Base-by-base conservation (phyloP, 2,329 filamentous ascomycete species). In the Diaporthe sp. region DNA sequence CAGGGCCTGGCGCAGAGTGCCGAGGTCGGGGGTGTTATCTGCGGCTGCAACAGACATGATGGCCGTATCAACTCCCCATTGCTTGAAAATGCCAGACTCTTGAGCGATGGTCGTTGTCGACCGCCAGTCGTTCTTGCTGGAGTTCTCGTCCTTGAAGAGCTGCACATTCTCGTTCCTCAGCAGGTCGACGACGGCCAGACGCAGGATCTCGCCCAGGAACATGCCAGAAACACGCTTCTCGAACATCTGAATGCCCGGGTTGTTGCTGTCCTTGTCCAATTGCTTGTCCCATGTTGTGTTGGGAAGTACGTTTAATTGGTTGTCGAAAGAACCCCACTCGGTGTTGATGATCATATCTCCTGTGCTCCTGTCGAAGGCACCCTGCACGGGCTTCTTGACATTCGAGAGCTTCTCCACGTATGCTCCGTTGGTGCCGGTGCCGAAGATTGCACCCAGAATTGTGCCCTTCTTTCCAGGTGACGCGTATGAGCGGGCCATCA, bases 301-400 rank as follows among this genome's bases (percentile, higher is more conserved):
- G 59, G 96, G 97, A 53, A 99, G 88, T 27, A 97, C 94, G 78
- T 93, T 94, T 77, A 98, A 91, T 79, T 94, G 91, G 85, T 98
- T 98, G 85, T 99, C 97, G 80, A 99, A 99, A 73, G 95, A 97
- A 76, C 97, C 97, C 97, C 97, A 99, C 85, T 99, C 97, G 0
- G 94, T 96, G 85, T 99, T 99, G 85, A 99, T 90, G 74, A 99
- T 95, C 97, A 99, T 99, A 79, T 97, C 92, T 70, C 96, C 95
- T 0, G 96, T 97, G 12, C 91, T 92, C 65, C 87, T 88, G 83
- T 98, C 95, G 78, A 94, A 97, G 6, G 93, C 87, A 77, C 92
- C 92, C 75, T 88, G 85, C 73, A 93, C 86, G 22, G 90, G 86
- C 87, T 98, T 99, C 81, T 92, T 95, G 80, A 98, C 91, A 78